These are phyloP conservation scores for Fomitopsis pulvina DNA, from an alignment of 768 basidiomycete species.

Conservation along the genomic window DNA sequence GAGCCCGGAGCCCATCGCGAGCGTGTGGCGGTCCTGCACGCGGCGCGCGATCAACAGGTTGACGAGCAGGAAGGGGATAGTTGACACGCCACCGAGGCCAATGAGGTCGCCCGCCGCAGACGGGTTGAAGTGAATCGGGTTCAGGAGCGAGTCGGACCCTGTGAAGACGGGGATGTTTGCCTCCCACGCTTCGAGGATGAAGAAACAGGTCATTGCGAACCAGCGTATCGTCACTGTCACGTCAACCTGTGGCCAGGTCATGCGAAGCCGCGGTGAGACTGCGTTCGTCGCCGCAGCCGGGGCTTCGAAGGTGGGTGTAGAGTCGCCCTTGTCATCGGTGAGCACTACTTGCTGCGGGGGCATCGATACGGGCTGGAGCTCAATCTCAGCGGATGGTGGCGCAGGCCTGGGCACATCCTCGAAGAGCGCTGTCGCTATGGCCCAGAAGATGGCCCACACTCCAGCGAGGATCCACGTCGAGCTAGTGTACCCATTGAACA, in stretches of 20 bases:
- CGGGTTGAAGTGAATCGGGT: conserved; percentile 47
- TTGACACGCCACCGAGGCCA: conserved; percentile 53
- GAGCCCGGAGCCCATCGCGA: conserved; percentile 43
- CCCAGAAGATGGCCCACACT: conserved; percentile 49
- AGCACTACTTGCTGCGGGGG: neutral
- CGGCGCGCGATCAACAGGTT: conserved; percentile 53
- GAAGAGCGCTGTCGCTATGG: conserved; percentile 22
- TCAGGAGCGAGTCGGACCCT: conserved; percentile 16
- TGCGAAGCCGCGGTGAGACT: neutral
- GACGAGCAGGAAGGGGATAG: conserved; percentile 60
- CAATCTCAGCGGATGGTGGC: neutral
- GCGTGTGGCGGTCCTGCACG: conserved; percentile 53
- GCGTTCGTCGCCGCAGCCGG: conserved; percentile 20
- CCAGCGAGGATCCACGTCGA: conserved; percentile 61
- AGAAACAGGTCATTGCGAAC: conserved; percentile 65
- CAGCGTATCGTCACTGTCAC: conserved; percentile 61
- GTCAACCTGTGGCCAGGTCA: conserved; percentile 36
- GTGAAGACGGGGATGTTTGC: conserved; percentile 60
- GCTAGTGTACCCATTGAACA: conserved; percentile 66
- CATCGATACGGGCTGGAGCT: conserved; percentile 4
- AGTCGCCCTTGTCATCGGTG: neutral
- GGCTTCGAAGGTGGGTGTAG: neutral
- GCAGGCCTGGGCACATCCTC: conserved; percentile 24
- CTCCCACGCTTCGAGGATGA: conserved; percentile 66
- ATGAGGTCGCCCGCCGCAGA: conserved; percentile 66